Conservation (phyloP, 208 protist species). For the Acanthamoeba triangularis region DNA sequence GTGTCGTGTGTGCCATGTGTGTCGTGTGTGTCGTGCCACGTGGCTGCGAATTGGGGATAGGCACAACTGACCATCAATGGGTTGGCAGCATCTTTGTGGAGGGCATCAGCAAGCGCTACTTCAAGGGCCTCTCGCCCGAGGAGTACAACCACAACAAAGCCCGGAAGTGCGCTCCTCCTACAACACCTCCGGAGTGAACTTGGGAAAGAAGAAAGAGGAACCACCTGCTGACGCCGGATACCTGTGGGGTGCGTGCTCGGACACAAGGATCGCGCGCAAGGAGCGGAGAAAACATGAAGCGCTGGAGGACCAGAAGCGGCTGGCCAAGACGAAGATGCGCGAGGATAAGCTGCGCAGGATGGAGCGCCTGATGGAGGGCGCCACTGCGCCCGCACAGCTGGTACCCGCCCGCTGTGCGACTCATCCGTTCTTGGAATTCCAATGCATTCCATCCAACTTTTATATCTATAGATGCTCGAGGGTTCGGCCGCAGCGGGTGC, state of each 20-base stretch:
- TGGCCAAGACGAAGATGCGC: conserved; percentile 54
- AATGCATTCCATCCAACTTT: too few species aligned
- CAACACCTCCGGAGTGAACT: neutral
- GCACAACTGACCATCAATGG: neutral
- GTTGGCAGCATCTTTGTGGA: conserved; percentile 41
- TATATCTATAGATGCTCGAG: neutral
- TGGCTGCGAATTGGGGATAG: too few species aligned
- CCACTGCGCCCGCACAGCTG: neutral
- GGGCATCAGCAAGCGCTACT: conserved; percentile 71
- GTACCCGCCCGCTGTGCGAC: neutral
- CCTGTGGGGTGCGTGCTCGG: neutral
- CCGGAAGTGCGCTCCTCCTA: neutral
- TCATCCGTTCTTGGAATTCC: neutral
- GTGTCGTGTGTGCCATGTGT: neutral
- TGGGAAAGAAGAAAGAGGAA: neutral
- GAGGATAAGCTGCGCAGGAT: conserved; percentile 35
- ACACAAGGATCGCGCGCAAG: conserved; percentile 10
- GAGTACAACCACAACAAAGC: conserved; percentile 76
- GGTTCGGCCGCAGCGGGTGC: neutral
- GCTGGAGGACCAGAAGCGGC: conserved; percentile 1
- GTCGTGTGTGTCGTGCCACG: too few species aligned
- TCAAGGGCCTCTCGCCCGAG: conserved; percentile 61
- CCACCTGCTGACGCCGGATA: neutral
- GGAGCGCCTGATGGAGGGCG: conserved; percentile 49
- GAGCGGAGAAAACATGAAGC: conserved; percentile 15